These are phyloP conservation scores for Pseudonitzschia delicatissima DNA, from an alignment of 108 stramenopile genomes.

Conservation along the genomic window DNA sequence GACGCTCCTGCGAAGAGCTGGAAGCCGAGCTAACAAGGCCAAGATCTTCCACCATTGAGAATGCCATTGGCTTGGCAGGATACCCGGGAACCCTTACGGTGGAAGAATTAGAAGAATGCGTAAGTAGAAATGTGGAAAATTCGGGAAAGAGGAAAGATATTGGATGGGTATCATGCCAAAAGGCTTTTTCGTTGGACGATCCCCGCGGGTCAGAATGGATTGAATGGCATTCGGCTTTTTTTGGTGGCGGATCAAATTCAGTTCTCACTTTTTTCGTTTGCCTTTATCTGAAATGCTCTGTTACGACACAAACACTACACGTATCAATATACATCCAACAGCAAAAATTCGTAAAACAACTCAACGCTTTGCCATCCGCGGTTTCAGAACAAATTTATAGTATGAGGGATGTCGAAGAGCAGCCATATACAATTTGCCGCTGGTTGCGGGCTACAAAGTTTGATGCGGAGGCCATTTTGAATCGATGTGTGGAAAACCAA, in stretches of 20 bases:
- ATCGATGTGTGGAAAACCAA: slow-evolving; percentile 32
- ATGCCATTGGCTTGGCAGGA: slow-evolving; percentile 15
- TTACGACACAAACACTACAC: neutral
- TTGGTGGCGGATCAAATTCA: neutral
- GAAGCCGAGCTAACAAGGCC: neutral
- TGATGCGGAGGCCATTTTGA: slow-evolving; percentile 33
- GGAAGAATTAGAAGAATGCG: slow-evolving; percentile 38
- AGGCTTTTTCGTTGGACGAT: too few species aligned
- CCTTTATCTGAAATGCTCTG: too few species aligned
- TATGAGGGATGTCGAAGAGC: slow-evolving; percentile 42
- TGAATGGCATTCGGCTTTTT: too few species aligned
- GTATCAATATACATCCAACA: neutral
- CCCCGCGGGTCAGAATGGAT: too few species aligned
- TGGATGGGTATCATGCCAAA: too few species aligned
- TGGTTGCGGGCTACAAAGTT: slow-evolving; percentile 52
- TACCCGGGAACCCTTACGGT: slow-evolving; percentile 44
- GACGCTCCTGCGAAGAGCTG: neutral
- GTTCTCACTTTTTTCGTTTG: neutral
- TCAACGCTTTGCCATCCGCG: slow-evolving; percentile 13
- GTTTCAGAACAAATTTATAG: slow-evolving; percentile 34
- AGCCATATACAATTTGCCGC: slow-evolving; percentile 52
- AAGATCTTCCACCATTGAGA: neutral
- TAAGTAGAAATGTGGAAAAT: slow-evolving; percentile 7
- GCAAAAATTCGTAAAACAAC: slow-evolving; percentile 30
- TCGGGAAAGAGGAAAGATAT: too few species aligned